These are phyloP conservation scores for Coelastrella sp. DNA, from an alignment of 139 green algal species.

Conservation along the genomic window DNA sequence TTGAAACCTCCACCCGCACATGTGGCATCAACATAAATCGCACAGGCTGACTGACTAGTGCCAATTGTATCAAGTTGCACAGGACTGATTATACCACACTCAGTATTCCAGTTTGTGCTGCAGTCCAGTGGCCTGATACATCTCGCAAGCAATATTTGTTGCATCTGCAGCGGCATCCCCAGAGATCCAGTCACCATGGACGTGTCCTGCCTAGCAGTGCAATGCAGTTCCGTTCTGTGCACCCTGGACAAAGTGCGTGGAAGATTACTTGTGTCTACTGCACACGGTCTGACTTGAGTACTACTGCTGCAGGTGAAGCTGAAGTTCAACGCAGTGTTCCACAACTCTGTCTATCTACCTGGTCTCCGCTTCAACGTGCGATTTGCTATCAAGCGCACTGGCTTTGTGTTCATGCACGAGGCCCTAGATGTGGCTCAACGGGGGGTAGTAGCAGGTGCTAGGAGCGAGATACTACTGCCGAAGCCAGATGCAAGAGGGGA, in stretches of 20 bases:
- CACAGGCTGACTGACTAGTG: no score
- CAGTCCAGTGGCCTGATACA: no score
- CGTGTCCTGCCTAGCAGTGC: neutral
- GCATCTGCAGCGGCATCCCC: neutral
- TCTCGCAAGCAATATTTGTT: no score
- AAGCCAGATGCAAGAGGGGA: neutral
- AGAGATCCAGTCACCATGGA: neutral
- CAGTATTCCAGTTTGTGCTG: no score
- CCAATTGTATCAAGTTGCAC: no score
- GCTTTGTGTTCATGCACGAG: constrained; percentile 58
- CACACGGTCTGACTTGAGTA: neutral
- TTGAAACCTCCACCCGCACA: no score
- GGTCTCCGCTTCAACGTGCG: constrained; percentile 55
- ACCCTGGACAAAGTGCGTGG: no score
- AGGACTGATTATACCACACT: no score
- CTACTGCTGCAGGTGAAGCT: constrained; percentile 51
- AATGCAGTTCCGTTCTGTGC: no score
- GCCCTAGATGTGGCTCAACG: constrained; percentile 9
- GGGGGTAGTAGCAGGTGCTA: neutral
- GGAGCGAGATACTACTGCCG: neutral
- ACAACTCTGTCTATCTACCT: neutral
- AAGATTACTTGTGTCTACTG: no score
- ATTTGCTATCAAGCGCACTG: constrained; percentile 61
- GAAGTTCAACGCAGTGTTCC: constrained; percentile 48
- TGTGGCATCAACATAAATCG: no score